Evolutionary conservation across 2,329 filamentous ascomycete species (phyloP), one percentile per base, ranked within the genome.

Genomic region (Fusarium zealandicum): DNA sequence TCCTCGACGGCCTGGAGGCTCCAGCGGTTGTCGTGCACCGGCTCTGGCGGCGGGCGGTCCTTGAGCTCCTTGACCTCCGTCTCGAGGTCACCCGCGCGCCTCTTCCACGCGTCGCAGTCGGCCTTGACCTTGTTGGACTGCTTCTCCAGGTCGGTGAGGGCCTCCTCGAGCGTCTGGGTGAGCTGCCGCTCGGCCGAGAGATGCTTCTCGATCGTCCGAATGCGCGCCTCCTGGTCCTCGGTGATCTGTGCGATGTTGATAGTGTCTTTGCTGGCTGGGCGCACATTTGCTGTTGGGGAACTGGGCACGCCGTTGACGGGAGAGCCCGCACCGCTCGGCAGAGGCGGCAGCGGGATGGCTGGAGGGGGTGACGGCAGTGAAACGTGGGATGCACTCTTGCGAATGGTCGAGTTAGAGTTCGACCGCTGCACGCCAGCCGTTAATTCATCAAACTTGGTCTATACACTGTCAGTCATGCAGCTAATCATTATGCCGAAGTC

Each of bases 151-250:
- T 99, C 95, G 2, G 92, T 93, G 25, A 99, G 85, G 6, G 95
- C 95, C 76, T 98, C 93, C 74, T 99, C 95, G 32, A 99, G 83
- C 2, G 93, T 98, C 40, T 91, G 89, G 1, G 93, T 99, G 54
- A 99, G 87, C 73, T 98, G 93, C 72, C 96, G 96, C 80, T 99
- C 95, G 4, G 95, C 95, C 62, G 90, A 89, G 18, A 99, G 83
- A 70, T 98, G 92, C 79, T 97, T 98, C 80, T 99, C 93, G 59
- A 99, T 96, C 6, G 92, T 96, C 55, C 90, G 88, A 70, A 99
- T 96, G 60, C 93, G 92, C 36, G 91, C 90, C 72, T 99, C 95
- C 73, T 97, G 93, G 67, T 99, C 95, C 69, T 98, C 93, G 55
- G 93, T 86, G 62, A 96, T 83, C 68, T 97, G 93, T 42, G 88